Evolutionary conservation across 1,284 basidiomycete species (phyloP).

Genomic region (Serendipita sp.): DNA sequence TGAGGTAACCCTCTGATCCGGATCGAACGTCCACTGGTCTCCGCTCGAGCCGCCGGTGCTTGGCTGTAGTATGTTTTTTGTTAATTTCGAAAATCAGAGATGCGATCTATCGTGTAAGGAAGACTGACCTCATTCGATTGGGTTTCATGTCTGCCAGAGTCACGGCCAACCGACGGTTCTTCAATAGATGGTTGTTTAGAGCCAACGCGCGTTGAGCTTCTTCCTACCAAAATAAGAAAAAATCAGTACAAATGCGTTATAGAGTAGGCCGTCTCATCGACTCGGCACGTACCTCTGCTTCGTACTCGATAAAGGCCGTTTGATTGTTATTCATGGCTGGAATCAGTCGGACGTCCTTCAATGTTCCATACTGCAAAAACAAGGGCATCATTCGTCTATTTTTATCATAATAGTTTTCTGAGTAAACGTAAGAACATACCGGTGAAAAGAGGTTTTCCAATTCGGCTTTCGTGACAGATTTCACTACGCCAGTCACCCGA

Average conservation of each 20-base stretch:
- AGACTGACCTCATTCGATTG: slow-evolving; percentile 37
- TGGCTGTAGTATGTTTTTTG: slow-evolving; percentile 21
- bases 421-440: slow-evolving; percentile 27
- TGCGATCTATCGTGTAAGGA: neutral
- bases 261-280: neutral
- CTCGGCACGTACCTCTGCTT: slow-evolving; percentile 46
- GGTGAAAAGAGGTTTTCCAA: slow-evolving; percentile 62
- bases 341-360: slow-evolving; percentile 71
- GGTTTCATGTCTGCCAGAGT: slow-evolving; percentile 64
- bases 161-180: slow-evolving; percentile 72
- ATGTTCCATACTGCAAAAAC: slow-evolving; percentile 54
- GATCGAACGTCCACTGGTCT: slow-evolving; percentile 47
- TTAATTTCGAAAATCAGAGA: neutral
- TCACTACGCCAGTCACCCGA: slow-evolving; percentile 73
- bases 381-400: neutral
- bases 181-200: slow-evolving; percentile 74
- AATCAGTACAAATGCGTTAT: slow-evolving; percentile 8
- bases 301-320: slow-evolving; percentile 80
- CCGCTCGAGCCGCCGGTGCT: slow-evolving; percentile 24
- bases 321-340: slow-evolving; percentile 38
- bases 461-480: slow-evolving; percentile 58
- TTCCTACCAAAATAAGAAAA: slow-evolving; percentile 28
- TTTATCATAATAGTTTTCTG: neutral
- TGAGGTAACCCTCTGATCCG: slow-evolving; percentile 62
- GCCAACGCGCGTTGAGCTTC: slow-evolving; percentile 57